Conservation (phyloP, 2,329 filamentous ascomycete genomes). For the Plectosphaerella plurivora region DNA sequence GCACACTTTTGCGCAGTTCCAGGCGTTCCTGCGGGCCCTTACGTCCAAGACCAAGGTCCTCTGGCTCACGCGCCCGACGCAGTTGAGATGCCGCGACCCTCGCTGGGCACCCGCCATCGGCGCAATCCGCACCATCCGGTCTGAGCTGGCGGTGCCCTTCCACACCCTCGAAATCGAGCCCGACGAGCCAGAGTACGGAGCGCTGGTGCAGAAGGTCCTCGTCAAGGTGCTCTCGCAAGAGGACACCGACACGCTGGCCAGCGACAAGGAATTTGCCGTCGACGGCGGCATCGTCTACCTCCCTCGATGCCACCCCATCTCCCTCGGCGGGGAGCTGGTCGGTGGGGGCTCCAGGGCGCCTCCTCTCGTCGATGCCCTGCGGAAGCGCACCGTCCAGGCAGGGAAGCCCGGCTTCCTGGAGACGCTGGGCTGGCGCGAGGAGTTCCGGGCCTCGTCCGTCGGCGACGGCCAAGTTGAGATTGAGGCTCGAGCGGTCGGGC, state of each 20-base stretch:
- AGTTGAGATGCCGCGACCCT: conserved; percentile 15
- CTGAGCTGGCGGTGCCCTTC: conserved; percentile 8
- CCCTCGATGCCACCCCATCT: too few relatives aligned
- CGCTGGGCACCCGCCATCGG: conserved; percentile 15
- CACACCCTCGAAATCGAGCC: not conserved
- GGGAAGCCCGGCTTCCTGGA: too few relatives aligned
- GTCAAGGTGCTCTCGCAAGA: too few relatives aligned
- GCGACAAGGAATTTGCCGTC: conserved; percentile 6
- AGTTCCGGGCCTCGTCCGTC: not conserved
- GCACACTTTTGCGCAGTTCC: too few relatives aligned
- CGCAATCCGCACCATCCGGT: conserved; percentile 13
- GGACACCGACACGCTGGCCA: not conserved
- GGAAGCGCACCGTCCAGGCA: too few relatives aligned
- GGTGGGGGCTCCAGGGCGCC: too few relatives aligned
- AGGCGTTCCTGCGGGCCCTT: too few relatives aligned
- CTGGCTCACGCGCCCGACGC: conserved; percentile 17
- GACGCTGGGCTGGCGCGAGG: not conserved
- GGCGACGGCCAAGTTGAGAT: not conserved
- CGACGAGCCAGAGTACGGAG: too few relatives aligned
- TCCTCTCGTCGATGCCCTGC: too few relatives aligned
- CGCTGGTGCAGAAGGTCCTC: too few relatives aligned
- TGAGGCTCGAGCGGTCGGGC: not conserved
- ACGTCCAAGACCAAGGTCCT: too few relatives aligned
- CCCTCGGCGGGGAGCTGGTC: too few relatives aligned
- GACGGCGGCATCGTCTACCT: not conserved